Evolutionary conservation across 2,329 filamentous ascomycete genomes (phyloP), one percentile per base, ranked within the genome.

Genomic region (Exophiala sideris): DNA sequence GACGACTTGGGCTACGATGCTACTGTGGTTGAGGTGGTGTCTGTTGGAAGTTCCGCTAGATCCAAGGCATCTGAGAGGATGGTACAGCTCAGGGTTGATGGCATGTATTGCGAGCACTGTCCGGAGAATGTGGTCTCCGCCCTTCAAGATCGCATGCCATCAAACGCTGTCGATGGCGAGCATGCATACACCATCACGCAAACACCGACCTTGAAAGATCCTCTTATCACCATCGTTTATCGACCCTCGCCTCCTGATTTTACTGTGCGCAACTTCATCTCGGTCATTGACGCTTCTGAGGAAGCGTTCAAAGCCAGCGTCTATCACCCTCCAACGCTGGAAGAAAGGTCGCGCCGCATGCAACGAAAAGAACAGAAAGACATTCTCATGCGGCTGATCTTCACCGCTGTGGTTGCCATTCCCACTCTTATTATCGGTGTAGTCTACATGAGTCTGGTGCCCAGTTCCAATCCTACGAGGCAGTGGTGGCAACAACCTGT

Each of bases 371-470:
- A 95, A 64, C 83, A 86, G 64, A 79, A 75, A 20, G 79, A 85
- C 32, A 80, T 95, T 11, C 70, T 91, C 0, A 75, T 81, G 55
- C 85, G 91, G n/a, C 79, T 90, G 12, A 66, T 87, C 1, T 76
- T 95, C 51, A 86, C 89, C 1, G 70, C 87, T 24, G 64, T 86
- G 21, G 74, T 87, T 5, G 85, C 87, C 16, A 85, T 96, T 41
- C 91, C 92, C 1, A 89, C 89, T 0, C 91, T 96, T 63, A 68
- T 95, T 47, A 84, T 96, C 36, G 91, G 92, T 2, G 89, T 96
- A 49, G 84, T 95, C 1, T 95, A 89, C 73, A 96, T 96, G 91
- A 89, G 82, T 57, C 77, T 96, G 1, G 79, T 96, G 0, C 75
- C 85, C 0, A 69, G 77, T 2, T 70, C 76, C 1, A 80, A 91